Evolutionary conservation across 1,139 yeast species (phyloP).

Genomic region (Kodamaea plutei): DNA sequence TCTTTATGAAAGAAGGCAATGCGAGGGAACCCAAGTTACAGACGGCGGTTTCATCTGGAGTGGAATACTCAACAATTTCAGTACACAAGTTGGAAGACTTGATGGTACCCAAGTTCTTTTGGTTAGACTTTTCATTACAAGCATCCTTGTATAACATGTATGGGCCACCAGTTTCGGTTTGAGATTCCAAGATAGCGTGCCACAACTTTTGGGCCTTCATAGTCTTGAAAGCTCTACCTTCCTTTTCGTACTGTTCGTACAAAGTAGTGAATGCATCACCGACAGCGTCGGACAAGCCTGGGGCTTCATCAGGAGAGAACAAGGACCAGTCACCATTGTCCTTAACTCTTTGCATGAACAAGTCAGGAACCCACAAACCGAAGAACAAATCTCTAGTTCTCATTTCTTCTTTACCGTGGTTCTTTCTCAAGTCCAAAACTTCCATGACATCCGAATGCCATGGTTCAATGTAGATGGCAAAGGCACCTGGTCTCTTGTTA

Average conservation of each 20-base stretch:
- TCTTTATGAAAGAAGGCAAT: constrained; percentile 63
- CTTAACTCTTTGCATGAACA: constrained; percentile 87
- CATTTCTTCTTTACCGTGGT: constrained; percentile 87
- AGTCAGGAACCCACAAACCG: constrained; percentile 89
- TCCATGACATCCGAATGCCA: constrained; percentile 90
- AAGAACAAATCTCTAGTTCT: constrained; percentile 88
- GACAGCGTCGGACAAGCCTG: constrained; percentile 73
- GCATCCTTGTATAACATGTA: constrained; percentile 89
- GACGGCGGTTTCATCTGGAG: constrained; percentile 86
- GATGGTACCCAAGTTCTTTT: constrained; percentile 81
- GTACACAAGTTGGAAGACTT: constrained; percentile 88
- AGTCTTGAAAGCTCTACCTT: constrained; percentile 66
- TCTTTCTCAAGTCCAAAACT: constrained; percentile 78
- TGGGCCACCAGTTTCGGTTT: constrained; percentile 91
- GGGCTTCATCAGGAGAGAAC: constrained; percentile 86
- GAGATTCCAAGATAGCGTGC: constrained; percentile 84
- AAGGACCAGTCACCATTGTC: constrained; percentile 76
- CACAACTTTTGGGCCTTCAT: constrained; percentile 85
- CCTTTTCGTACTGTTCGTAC: constrained; percentile 67
- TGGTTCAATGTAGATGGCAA: constrained; percentile 84
- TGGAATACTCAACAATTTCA: constrained; percentile 84
- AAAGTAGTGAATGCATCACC: constrained; percentile 77
- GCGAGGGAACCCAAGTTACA: constrained; percentile 89
- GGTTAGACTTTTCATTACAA: constrained; percentile 78
- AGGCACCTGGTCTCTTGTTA: constrained; percentile 91